A percentile compares a stretch with the other conserved stretches of the same genome.
These are phyloP conservation scores for Gossypium gossypioides DNA, from an alignment of 441 rosid genomes.

Conservation along the genomic window DNA sequence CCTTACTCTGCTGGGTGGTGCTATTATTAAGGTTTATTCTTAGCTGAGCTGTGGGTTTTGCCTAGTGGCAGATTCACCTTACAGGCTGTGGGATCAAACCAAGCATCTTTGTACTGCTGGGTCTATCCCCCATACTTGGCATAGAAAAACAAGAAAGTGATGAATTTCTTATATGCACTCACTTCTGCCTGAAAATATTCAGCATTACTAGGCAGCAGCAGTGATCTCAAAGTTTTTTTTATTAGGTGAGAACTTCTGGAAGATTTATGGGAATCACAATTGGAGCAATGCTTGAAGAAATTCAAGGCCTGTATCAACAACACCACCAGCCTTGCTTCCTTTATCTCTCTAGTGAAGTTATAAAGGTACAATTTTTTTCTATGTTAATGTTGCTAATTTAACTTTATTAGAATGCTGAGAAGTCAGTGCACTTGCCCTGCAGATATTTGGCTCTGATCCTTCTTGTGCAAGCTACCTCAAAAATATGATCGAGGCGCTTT, in stretches of 20 bases:
- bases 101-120: neutral
- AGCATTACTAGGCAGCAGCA: slow-evolving; percentile 5
- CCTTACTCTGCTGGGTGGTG: neutral
- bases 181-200: neutral
- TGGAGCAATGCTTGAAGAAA: slow-evolving; percentile 90
- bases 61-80: neutral
- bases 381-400: slow-evolving; percentile 5
- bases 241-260: slow-evolving; percentile 87
- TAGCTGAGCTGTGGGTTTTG: neutral
- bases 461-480: slow-evolving; percentile 76
- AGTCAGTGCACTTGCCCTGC: slow-evolving; percentile 20
- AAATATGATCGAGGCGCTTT: slow-evolving; percentile 83
- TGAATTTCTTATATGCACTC: neutral
- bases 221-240: slow-evolving; percentile 16
- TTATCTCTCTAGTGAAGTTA: slow-evolving; percentile 85
- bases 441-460: slow-evolving; percentile 97
- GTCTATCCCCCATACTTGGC: neutral
- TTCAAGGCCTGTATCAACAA: slow-evolving; percentile 80
- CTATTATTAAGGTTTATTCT: neutral
- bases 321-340: slow-evolving; percentile 98
- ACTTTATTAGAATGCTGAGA: slow-evolving; percentile 13
- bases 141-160: neutral
- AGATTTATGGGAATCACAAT: slow-evolving; percentile 88
- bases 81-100: neutral
- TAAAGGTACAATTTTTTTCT: slow-evolving; percentile 41